Conservation (phyloP, 768 basidiomycete genomes). For the Macrolepiota dolichaula region DNA sequence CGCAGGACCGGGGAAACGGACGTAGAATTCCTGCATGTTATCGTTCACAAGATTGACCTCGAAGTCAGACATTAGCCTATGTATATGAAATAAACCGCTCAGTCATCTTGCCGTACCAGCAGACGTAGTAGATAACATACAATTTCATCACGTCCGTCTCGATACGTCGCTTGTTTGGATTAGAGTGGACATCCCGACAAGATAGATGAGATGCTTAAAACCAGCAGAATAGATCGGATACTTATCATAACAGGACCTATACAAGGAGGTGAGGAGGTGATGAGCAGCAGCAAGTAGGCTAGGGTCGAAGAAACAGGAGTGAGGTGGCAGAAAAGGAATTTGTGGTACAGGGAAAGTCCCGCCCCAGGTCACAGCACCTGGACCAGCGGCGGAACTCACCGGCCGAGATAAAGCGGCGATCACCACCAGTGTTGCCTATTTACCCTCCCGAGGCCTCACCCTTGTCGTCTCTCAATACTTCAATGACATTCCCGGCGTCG, state of each 20-base stretch:
- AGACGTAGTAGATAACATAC: slow-evolving; percentile 44
- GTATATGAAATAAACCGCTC: slow-evolving; percentile 11
- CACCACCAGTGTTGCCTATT: neutral
- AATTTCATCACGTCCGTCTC: slow-evolving; percentile 99
- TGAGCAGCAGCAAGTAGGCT: neutral
- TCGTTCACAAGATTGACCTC: slow-evolving; percentile 97
- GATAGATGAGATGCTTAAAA: slow-evolving; percentile 13
- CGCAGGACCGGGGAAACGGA: slow-evolving; percentile 88
- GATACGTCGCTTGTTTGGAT: slow-evolving; percentile 87
- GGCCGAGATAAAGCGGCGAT: slow-evolving; percentile 7
- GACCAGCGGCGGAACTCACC: slow-evolving; percentile 11
- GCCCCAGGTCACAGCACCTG: slow-evolving; percentile 2
- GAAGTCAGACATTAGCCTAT: slow-evolving; percentile 99
- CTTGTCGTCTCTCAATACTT: neutral
- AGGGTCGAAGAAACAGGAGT: neutral
- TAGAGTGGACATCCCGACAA: slow-evolving; percentile 50
- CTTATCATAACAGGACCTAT: slow-evolving; percentile 15
- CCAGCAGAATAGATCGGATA: neutral
- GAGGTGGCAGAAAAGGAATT: neutral
- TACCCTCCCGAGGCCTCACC: no score
- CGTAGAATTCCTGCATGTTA: slow-evolving; percentile 98
- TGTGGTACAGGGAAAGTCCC: slow-evolving; percentile 3
- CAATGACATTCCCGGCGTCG: neutral
- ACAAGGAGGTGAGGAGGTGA: neutral
- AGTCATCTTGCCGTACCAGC: neutral